phyloP scores from a whole-genome alignment of 495 filamentous ascomycete genomes.

The Xylaria cubensis region DNA sequence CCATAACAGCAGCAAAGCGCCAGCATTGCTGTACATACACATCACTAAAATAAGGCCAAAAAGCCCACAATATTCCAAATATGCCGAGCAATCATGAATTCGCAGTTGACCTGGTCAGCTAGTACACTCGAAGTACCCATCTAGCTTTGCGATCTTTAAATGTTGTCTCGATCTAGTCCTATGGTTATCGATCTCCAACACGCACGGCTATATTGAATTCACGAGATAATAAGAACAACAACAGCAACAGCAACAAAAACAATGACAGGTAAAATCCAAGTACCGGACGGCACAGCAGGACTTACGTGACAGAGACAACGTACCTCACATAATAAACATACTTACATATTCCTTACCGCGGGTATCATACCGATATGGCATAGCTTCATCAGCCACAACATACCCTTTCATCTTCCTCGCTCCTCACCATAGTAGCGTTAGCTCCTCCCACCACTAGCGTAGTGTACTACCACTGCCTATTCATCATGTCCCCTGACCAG shows the following conservation, averaged over 20 bases:
- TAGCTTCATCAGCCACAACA: conserved; percentile 27
- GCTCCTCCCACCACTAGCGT: conserved; percentile 5
- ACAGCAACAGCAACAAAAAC: neutral
- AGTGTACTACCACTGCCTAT: neutral
- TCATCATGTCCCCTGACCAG: conserved; percentile 24
- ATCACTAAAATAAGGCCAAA: conserved; percentile 12
- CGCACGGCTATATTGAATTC: neutral
- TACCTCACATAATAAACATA: neutral
- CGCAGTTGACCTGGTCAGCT: neutral
- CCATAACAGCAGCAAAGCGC: conserved; percentile 1
- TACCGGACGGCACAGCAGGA: neutral
- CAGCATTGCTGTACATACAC: neutral
- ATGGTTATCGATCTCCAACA: neutral
- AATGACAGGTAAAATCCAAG: neutral
- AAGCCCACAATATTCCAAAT: conserved; percentile 19
- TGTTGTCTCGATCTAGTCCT: neutral
- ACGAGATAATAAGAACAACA: neutral
- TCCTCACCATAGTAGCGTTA: conserved; percentile 7
- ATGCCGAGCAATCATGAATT: conserved; percentile 5
- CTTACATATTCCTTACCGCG: neutral
- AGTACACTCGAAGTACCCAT: conserved; percentile 9
- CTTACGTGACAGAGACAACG: neutral
- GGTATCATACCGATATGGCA: conserved; percentile 1
- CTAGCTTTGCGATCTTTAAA: neutral
- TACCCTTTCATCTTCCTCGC: conserved; percentile 14